Percentiles rank a stretch among this genome's conserved stretches.
phyloP scores from a whole-genome alignment of 2,329 filamentous ascomycete genomes.

The Colletotrichum aenigma region DNA sequence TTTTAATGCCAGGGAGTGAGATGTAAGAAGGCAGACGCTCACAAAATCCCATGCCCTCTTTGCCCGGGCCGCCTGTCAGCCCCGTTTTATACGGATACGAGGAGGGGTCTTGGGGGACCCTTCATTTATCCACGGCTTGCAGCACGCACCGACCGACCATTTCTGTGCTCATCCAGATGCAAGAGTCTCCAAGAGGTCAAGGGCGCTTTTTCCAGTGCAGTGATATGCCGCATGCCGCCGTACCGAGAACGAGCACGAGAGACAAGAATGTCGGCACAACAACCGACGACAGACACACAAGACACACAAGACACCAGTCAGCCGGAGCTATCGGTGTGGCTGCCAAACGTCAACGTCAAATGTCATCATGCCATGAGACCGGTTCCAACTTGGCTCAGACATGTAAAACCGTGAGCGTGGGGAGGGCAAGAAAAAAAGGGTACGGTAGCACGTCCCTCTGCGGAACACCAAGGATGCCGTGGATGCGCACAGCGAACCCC shows the following conservation, averaged over 20 bases:
- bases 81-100: conserved; percentile 20
- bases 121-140: conserved; percentile 5
- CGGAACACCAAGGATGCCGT: background rate
- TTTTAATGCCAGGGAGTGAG: background rate
- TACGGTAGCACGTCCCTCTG: background rate
- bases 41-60: background rate
- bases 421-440: background rate
- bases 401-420: background rate
- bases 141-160: background rate
- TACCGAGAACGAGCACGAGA: background rate
- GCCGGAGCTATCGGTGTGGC: background rate
- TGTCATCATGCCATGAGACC: background rate
- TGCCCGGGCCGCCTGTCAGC: conserved; percentile 2
- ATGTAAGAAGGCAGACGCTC: background rate
- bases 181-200: background rate
- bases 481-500: background rate
- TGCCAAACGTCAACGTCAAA: background rate
- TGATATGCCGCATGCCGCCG: background rate
- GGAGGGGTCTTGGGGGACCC: background rate
- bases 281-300: background rate
- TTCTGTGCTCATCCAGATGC: background rate
- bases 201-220: background rate
- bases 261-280: background rate
- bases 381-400: background rate
- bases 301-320: background rate